A percentile compares a stretch with the other conserved stretches of the same genome.
Evolutionary conservation across 1,284 basidiomycete species (phyloP).

Genomic region (Anthracocystis setariae): DNA sequence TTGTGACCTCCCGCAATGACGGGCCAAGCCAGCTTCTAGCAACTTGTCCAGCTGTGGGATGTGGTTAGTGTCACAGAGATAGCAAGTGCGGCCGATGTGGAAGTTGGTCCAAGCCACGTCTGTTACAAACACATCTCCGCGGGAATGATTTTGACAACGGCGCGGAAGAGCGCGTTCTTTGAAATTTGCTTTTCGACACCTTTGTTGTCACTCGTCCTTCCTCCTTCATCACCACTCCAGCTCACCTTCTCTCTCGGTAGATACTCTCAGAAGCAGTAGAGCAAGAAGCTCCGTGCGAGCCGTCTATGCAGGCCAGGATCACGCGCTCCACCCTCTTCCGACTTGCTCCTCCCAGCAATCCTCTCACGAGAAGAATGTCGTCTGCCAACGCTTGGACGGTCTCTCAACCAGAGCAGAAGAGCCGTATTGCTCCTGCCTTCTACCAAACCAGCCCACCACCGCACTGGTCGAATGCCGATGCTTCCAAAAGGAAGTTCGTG

Average conservation of each 20-base stretch:
- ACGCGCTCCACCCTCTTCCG: slow-evolving; percentile 2
- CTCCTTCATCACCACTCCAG: background rate
- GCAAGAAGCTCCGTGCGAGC: background rate
- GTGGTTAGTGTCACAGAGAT: too few relatives aligned
- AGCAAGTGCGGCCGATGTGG: background rate
- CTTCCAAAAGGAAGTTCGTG: slow-evolving; percentile 29
- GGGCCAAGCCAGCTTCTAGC: too few relatives aligned
- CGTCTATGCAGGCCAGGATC: slow-evolving; percentile 21
- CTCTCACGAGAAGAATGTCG: slow-evolving; percentile 28
- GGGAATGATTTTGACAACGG: slow-evolving; percentile 6
- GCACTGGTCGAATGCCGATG: slow-evolving; percentile 42
- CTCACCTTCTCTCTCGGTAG: background rate
- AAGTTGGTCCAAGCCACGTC: slow-evolving; percentile 15
- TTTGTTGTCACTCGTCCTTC: background rate
- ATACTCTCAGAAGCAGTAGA: too few relatives aligned
- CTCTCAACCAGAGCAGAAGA: slow-evolving; percentile 18
- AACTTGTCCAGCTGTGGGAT: too few relatives aligned
- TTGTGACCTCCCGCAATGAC: too few relatives aligned
- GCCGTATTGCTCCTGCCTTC: slow-evolving; percentile 32
- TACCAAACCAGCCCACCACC: slow-evolving; percentile 49
- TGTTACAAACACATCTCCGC: slow-evolving; percentile 14
- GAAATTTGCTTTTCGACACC: background rate
- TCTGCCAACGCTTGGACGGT: slow-evolving; percentile 31
- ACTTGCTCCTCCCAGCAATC: slow-evolving; percentile 2
- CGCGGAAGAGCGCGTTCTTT: background rate